phyloP scores from a whole-genome alignment of 73 alveolate genomes.

The Effrenium voratum region DNA sequence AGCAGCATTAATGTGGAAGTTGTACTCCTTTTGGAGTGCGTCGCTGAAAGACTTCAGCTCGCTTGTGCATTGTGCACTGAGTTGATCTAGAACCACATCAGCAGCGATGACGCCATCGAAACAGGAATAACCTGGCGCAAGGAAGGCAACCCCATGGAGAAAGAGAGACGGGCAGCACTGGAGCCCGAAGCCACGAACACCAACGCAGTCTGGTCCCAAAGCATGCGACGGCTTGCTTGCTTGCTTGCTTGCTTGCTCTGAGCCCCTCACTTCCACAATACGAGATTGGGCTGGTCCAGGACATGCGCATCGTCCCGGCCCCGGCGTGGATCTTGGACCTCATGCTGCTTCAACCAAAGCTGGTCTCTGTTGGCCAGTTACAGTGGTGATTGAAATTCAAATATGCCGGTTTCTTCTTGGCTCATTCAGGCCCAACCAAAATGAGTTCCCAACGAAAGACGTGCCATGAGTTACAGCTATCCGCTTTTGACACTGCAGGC shows the following conservation, averaged over 20 bases:
- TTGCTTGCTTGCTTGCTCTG: neutral
- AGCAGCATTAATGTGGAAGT: no score
- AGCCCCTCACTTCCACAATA: constrained; percentile 47
- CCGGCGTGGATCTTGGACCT: constrained; percentile 67
- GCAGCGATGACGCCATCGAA: constrained; percentile 82
- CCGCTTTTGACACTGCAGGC: no score
- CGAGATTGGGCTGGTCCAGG: constrained; percentile 62
- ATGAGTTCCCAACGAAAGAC: no score
- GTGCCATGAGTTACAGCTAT: no score
- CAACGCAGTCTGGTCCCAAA: no score
- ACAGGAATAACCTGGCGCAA: constrained; percentile 49
- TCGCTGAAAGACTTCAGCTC: neutral
- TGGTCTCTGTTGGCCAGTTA: no score
- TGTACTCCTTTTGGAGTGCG: no score
- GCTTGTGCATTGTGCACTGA: constrained; percentile 44
- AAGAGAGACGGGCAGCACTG: neutral
- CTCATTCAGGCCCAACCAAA: no score
- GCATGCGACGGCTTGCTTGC: neutral
- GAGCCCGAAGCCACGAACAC: neutral
- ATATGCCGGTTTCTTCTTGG: no score
- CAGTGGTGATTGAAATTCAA: no score
- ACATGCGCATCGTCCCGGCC: constrained; percentile 48
- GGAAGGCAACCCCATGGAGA: neutral
- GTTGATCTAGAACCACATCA: constrained; percentile 58
- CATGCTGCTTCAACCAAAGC: no score